Percentiles rank a stretch among this genome's conserved stretches.
Evolutionary conservation across 2,329 filamentous ascomycete genomes (phyloP).

Genomic region (Fusarium phyllophilum): DNA sequence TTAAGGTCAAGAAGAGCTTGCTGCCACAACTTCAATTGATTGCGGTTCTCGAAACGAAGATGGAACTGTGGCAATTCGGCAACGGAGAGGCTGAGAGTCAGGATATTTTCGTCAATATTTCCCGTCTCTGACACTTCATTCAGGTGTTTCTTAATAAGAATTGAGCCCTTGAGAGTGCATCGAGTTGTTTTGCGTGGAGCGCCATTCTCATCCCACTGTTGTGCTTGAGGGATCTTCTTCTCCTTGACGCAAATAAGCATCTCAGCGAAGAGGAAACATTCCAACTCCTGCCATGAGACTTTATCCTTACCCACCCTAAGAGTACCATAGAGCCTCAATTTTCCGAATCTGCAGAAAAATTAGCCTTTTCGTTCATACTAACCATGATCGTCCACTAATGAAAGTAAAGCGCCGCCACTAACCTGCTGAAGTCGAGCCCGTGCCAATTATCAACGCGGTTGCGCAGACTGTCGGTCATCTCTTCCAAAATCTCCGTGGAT

Average conservation of each 20-base stretch:
- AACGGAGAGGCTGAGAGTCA: slow-evolving; percentile 92
- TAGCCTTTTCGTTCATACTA: slow-evolving; percentile 7
- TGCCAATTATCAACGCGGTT: slow-evolving; percentile 98
- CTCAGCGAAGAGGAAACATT: slow-evolving; percentile 96
- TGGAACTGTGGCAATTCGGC: slow-evolving; percentile 94
- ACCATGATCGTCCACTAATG: neutral
- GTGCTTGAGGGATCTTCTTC: slow-evolving; percentile 74
- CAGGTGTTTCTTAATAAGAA: slow-evolving; percentile 97
- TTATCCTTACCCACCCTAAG: slow-evolving; percentile 96
- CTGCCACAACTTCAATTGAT: slow-evolving; percentile 90
- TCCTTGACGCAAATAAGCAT: slow-evolving; percentile 99
- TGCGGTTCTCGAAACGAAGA: slow-evolving; percentile 84
- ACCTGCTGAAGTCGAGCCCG: slow-evolving; percentile 88
- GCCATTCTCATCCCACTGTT: slow-evolving; percentile 73
- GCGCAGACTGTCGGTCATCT: slow-evolving; percentile 86
- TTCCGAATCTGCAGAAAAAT: slow-evolving; percentile 76
- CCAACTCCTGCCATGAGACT: slow-evolving; percentile 95
- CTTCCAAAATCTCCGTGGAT: slow-evolving; percentile 78
- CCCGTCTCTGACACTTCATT: slow-evolving; percentile 84
- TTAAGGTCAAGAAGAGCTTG: slow-evolving; percentile 88
- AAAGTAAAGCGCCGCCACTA: slow-evolving; percentile 41
- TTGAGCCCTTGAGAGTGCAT: slow-evolving; percentile 95
- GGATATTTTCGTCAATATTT: slow-evolving; percentile 78
- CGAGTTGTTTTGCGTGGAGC: slow-evolving; percentile 72
- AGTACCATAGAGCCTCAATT: slow-evolving; percentile 87